Evolutionary conservation across 345 rosid species (phyloP), one percentile per base, ranked within the genome.

Genomic region (Murraya paniculata): DNA sequence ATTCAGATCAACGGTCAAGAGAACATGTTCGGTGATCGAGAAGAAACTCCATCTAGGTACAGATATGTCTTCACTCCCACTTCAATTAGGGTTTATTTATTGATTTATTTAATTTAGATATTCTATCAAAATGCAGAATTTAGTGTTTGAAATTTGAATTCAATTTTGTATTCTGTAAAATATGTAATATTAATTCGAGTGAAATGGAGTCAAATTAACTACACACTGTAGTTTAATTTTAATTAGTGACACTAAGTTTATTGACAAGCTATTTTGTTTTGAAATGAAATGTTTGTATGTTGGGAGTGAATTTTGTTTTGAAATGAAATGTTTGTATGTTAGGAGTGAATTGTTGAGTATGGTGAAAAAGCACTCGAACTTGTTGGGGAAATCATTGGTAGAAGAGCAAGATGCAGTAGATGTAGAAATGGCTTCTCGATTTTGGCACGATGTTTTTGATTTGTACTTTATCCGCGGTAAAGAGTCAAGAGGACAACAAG

Each of bases 361-460:
- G 96, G 97, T 97, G 67, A 94, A 78, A 82, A 93, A 90, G 87
- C 98, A 97, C 75, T 93, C 99, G 30, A 88, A 84, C 13, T 87
- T 87, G 38, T 65, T 93, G 30, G 88, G 89, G 30, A 93, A 85
- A 74, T 76, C 82, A 45, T 70, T 77, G 55, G 84, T 79, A 50
- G 91, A 83, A 31, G 90, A 88, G 69, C 82, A 83, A 56, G 94
- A 91, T 69, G 87, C 90, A 11, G 78, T 90, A 2, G 98, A 96
- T 80, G 85, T 93, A 59, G 91, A 88, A 82, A 89, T 92, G 98
- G 99, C 92, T 79, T 78, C 89, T 2, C 85, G 80, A 36, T 92
- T 96, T 88, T 96, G 98, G 98, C 91, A 84, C 58, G 97, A 95
- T 73, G 85, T 94, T 71, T 90, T 96, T 24, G 92, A 96, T 88